These are phyloP conservation scores for Aspergillus costaricaensis DNA, from an alignment of 2,329 filamentous ascomycete species.

Conservation along the genomic window DNA sequence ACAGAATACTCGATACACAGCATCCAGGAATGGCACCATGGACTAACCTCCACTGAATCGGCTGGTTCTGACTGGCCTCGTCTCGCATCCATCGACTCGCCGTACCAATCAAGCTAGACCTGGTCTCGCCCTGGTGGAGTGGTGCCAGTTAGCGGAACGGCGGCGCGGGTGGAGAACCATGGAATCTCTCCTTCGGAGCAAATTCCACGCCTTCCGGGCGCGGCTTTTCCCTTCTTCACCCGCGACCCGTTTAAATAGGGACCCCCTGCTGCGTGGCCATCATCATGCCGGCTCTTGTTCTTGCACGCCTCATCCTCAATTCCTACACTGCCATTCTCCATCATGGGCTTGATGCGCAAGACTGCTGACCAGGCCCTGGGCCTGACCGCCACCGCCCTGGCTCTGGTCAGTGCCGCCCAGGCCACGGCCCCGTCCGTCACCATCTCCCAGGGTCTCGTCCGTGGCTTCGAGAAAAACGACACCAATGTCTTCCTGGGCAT, in stretches of 20 bases:
- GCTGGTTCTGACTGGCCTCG: not conserved
- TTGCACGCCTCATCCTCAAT: not conserved
- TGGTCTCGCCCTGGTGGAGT: not conserved
- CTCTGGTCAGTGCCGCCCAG: constrained; percentile 12
- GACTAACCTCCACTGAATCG: not conserved
- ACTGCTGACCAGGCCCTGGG: constrained; percentile 9
- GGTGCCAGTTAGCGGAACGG: not conserved
- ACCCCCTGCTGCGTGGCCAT: not conserved
- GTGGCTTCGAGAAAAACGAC: constrained; percentile 27
- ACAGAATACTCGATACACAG: no score
- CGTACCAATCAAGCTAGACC: no score
- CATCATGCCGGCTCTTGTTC: not conserved
- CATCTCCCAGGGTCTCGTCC: constrained; percentile 23
- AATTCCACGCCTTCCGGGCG: not conserved
- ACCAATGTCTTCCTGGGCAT: constrained; percentile 28
- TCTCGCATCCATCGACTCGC: not conserved
- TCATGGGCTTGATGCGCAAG: constrained; percentile 16
- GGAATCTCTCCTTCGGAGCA: not conserved
- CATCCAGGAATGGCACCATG: not conserved
- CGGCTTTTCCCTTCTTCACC: not conserved
- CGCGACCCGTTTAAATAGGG: not conserved
- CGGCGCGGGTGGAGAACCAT: not conserved
- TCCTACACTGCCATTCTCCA: not conserved
- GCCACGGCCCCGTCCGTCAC: constrained; percentile 16
- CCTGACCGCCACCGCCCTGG: constrained; percentile 18